Evolutionary conservation across 2,329 filamentous ascomycete species (phyloP), one percentile per base, ranked within the genome.

Genomic region (Arthrobotrys pseudoclavata): DNA sequence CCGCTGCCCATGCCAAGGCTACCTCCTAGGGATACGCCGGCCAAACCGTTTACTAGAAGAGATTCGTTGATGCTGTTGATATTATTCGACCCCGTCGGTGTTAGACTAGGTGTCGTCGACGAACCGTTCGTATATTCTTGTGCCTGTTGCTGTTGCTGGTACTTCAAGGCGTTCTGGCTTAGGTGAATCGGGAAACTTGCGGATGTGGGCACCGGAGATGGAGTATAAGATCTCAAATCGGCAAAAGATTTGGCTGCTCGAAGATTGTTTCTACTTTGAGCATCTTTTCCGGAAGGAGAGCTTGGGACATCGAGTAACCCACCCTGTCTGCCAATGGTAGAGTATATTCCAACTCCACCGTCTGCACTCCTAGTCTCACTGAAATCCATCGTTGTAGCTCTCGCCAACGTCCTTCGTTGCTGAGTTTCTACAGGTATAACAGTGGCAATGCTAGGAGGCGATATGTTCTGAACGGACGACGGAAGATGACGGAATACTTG

Each of bases 381-480:
- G 84, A 98, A 98, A 84, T 98, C 96, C 80, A 96, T 97, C 1
- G 96, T 98, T n/a, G 96, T 96, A 15, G 96, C 94, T 79, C 96
- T 91, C 85, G 94, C 97, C 40, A 99, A 86, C 40, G 79, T 80
- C 3, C 91, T 92, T 77, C 95, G 92, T 80, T 95, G 91, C 81
- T 93, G 91, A 69, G 92, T 89, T 79, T 97, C 93, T 62, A 90
- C 86, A 22, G 89, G 89, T 74, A 92, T 90, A 70, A 90, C 90
- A 79, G 83, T 86, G 81, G 86, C 90, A 86, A 86, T 90, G 84
- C 81, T 87, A 85, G 60, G 86, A 84, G n/a, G 87, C 85, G 45
- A 87, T 84, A 81, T 82, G 79, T 78, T 81, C 48, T 81, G 82
- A 50, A 82, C 80, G 48, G 80, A 80, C 69, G 45, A 80, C 70